phyloP scores from a whole-genome alignment of 305 asterid species.

The Fraxinus greggii region DNA sequence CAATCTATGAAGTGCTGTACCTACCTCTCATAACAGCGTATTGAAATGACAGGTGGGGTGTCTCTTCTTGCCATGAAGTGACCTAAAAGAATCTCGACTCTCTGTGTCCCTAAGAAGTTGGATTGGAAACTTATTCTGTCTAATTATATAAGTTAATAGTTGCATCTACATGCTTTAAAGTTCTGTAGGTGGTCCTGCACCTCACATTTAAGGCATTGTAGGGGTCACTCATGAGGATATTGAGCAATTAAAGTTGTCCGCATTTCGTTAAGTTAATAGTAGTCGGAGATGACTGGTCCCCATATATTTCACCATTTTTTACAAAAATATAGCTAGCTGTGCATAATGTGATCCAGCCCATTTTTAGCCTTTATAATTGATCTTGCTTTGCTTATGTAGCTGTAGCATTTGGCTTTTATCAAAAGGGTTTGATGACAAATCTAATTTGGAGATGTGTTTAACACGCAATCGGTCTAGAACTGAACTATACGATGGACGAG shows the following conservation, averaged over 20 bases:
- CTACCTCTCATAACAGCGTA: conserved; percentile 7
- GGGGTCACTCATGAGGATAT: conserved; percentile 31
- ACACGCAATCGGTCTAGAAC: too few relatives aligned
- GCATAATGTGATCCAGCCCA: neutral
- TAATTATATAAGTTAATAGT: conserved; percentile 8
- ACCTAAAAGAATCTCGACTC: conserved; percentile 25
- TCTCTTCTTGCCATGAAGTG: conserved; percentile 3
- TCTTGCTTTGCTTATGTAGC: neutral
- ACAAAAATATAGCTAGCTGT: neutral
- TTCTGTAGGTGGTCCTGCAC: conserved; percentile 41
- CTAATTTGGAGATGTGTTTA: neutral
- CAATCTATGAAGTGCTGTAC: conserved; percentile 6
- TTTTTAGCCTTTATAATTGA: neutral
- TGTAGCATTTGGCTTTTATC: neutral
- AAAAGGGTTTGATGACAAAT: neutral
- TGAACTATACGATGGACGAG: neutral
- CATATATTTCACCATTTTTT: neutral
- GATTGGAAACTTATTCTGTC: conserved; percentile 17
- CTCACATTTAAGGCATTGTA: conserved; percentile 26
- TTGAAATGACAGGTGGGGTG: conserved; percentile 27
- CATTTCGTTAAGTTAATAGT: conserved; percentile 22
- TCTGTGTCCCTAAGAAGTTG: conserved; percentile 12
- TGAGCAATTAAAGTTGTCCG: conserved; percentile 12
- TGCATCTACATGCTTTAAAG: conserved; percentile 16
- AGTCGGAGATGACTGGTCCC: conserved; percentile 39